Evolutionary conservation across 345 rosid species (phyloP).

Genomic region (Gossypium thurberi): DNA sequence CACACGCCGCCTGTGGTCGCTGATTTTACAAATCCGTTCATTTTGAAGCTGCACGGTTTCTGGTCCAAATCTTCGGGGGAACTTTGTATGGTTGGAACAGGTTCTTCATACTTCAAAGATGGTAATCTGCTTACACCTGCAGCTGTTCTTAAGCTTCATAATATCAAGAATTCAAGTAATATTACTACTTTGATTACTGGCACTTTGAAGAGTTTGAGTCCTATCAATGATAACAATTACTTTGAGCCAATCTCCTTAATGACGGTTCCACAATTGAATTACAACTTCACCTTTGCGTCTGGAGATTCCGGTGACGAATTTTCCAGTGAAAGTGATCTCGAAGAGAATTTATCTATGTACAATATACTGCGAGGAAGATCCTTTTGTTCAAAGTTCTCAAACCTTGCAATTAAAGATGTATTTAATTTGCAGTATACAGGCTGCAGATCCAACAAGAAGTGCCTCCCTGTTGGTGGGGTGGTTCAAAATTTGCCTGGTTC

Average conservation of each 20-base stretch:
- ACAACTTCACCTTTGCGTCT: slow-evolving; percentile 15
- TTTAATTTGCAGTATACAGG: slow-evolving; percentile 17
- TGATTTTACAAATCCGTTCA: background rate
- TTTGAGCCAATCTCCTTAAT: slow-evolving; percentile 36
- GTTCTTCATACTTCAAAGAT: slow-evolving; percentile 5
- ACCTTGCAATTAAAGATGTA: background rate
- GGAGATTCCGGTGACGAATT: slow-evolving; percentile 1
- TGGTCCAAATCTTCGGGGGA: slow-evolving; percentile 36
- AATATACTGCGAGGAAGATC: background rate
- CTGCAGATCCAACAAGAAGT: slow-evolving; percentile 18
- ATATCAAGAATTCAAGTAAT: slow-evolving; percentile 19
- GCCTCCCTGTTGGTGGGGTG: slow-evolving; percentile 16
- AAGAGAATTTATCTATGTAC: slow-evolving; percentile 13
- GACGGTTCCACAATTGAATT: slow-evolving; percentile 25
- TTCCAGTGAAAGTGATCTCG: slow-evolving; percentile 11
- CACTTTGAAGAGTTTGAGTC: slow-evolving; percentile 30
- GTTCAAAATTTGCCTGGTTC: slow-evolving; percentile 19
- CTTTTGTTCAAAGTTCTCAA: slow-evolving; percentile 20
- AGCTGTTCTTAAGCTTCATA: slow-evolving; percentile 38
- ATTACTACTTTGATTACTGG: slow-evolving; percentile 40
- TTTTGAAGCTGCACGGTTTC: slow-evolving; percentile 36
- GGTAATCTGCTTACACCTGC: slow-evolving; percentile 12
- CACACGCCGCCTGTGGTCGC: background rate
- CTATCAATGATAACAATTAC: slow-evolving; percentile 14
- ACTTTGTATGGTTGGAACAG: slow-evolving; percentile 48